Conservation (phyloP, 1,284 basidiomycete species). For the Tilletia indica region DNA sequence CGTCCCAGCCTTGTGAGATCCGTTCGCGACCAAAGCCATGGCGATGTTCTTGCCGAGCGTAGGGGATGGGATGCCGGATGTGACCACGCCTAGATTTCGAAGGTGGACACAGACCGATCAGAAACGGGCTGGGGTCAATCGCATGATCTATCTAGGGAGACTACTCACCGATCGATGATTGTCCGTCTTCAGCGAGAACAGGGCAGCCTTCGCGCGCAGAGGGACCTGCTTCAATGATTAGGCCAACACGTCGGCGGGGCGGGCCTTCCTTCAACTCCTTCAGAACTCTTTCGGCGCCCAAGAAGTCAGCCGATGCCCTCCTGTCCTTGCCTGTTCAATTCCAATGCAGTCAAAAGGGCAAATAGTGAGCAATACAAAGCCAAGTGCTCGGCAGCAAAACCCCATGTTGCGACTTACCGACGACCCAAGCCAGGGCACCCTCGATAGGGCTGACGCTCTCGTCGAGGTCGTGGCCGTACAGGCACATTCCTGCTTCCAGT, state of each 20-base stretch:
- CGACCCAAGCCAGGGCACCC: slow-evolving; percentile 86
- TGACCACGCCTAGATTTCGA: slow-evolving; percentile 63
- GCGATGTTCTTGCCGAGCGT: slow-evolving; percentile 87
- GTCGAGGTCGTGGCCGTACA: slow-evolving; percentile 91
- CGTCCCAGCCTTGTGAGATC: slow-evolving; percentile 87
- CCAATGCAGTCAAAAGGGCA: neutral
- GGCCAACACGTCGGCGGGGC: slow-evolving; percentile 74
- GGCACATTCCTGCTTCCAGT: slow-evolving; percentile 95
- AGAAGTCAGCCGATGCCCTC: slow-evolving; percentile 68
- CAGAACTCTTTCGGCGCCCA: slow-evolving; percentile 76
- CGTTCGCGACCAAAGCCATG: slow-evolving; percentile 81
- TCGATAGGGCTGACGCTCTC: slow-evolving; percentile 80
- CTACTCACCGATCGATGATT: slow-evolving; percentile 25
- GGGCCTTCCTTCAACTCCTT: slow-evolving; percentile 75
- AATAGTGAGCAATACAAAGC: neutral
- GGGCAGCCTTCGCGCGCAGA: slow-evolving; percentile 85
- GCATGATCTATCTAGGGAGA: neutral
- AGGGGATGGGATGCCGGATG: slow-evolving; percentile 93
- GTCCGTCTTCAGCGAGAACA: slow-evolving; percentile 68
- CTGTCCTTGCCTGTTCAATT: slow-evolving; percentile 71
- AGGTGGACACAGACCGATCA: neutral
- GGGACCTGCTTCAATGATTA: slow-evolving; percentile 70
- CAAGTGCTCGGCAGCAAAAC: neutral
- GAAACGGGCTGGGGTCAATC: no score
- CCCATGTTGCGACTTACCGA: slow-evolving; percentile 63